phyloP scores from a whole-genome alignment of 805 yeast genomes.

The Yarrowia deformans region DNA sequence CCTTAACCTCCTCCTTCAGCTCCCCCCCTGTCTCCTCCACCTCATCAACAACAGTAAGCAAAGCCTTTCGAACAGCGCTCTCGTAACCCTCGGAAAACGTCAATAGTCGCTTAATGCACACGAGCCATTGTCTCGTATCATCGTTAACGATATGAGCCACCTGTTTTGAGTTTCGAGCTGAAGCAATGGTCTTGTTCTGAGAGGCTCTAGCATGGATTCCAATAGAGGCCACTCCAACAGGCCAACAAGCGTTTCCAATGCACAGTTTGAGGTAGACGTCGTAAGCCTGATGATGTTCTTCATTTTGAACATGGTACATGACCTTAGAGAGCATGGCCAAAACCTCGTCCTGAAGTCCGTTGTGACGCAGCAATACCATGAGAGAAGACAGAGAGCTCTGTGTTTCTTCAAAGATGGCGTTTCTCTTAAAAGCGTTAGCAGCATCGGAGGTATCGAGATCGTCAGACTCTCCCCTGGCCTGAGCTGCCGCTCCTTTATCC shows the following conservation, averaged over 20 bases:
- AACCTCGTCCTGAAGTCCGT: constrained; percentile 53
- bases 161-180: constrained; percentile 52
- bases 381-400: constrained; percentile 59
- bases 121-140: constrained; percentile 81
- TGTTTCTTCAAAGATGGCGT: constrained; percentile 55
- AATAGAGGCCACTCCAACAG: constrained; percentile 80
- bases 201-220: constrained; percentile 82
- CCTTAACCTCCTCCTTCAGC: not conserved
- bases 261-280: constrained; percentile 77
- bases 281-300: constrained; percentile 61
- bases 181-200: constrained; percentile 56
- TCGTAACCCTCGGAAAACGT: constrained; percentile 56
- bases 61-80: not conserved
- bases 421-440: constrained; percentile 41
- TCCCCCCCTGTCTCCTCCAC: not conserved
- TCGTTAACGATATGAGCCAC: constrained; percentile 79
- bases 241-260: constrained; percentile 92
- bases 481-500: constrained; percentile 21
- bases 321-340: constrained; percentile 66
- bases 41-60: not conserved
- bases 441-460: not conserved
- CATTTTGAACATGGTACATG: constrained; percentile 63
- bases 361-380: constrained; percentile 61
- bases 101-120: constrained; percentile 75
- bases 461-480: not conserved